Percentiles rank a stretch among this genome's conserved stretches.
phyloP scores from a whole-genome alignment of 1,139 yeast species.

The Scheffersomyces segobiensis region DNA sequence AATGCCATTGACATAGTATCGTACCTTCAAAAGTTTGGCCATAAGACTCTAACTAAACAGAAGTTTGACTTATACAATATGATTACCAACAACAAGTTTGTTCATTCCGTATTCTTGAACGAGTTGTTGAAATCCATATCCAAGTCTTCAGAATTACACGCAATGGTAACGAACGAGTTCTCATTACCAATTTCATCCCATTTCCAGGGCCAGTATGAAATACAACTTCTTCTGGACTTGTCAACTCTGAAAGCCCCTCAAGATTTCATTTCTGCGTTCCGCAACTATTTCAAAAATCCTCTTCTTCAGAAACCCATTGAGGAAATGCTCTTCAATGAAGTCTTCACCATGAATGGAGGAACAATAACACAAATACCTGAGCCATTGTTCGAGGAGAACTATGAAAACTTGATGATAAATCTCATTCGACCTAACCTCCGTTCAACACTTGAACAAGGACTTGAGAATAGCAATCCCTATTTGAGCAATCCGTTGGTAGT shows the following conservation, averaged over 20 bases:
- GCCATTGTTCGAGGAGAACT: slow-evolving; percentile 35
- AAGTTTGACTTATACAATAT: slow-evolving; percentile 35
- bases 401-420: slow-evolving; percentile 38
- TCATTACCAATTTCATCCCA: neutral
- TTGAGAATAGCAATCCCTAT: slow-evolving; percentile 32
- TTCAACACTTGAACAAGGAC: slow-evolving; percentile 28
- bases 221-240: neutral
- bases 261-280: neutral
- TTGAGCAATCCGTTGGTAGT: slow-evolving; percentile 25
- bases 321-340: slow-evolving; percentile 36
- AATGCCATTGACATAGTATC: slow-evolving; percentile 25
- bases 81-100: slow-evolving; percentile 17
- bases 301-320: slow-evolving; percentile 23
- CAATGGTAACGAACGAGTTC: neutral
- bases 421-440: slow-evolving; percentile 42
- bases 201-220: neutral
- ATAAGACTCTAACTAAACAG: slow-evolving; percentile 11
- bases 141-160: neutral
- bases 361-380: slow-evolving; percentile 3
- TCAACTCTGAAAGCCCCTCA: neutral
- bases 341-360: slow-evolving; percentile 41
- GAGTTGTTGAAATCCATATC: slow-evolving; percentile 4
- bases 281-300: slow-evolving; percentile 16
- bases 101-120: slow-evolving; percentile 13
- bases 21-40: slow-evolving; percentile 11